phyloP scores from a whole-genome alignment of 129 eudicot species.

The Flaveria trinervia region DNA sequence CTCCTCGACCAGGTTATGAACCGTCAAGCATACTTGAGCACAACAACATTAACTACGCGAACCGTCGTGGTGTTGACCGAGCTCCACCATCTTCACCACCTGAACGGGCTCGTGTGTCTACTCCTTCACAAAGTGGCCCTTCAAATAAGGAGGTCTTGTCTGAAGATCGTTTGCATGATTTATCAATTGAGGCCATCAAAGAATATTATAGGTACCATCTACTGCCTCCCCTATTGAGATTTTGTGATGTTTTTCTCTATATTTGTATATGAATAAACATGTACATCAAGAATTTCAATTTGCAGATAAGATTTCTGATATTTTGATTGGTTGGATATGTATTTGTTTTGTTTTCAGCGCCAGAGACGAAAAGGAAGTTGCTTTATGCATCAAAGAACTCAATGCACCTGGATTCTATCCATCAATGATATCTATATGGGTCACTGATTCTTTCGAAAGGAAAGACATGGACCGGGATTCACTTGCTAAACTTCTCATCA shows the following conservation, averaged over 20 bases:
- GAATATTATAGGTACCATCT: constrained; percentile 77
- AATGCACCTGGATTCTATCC: constrained; percentile 81
- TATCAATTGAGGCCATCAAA: constrained; percentile 71
- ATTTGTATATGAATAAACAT: no score
- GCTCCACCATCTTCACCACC: constrained; percentile 52
- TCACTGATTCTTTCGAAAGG: constrained; percentile 91
- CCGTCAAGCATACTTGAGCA: constrained; percentile 47
- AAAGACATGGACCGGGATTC: constrained; percentile 76
- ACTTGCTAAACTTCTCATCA: constrained; percentile 66
- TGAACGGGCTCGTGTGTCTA: constrained; percentile 32
- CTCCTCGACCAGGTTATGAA: constrained; percentile 45
- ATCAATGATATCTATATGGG: constrained; percentile 80
- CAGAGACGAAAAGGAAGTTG: constrained; percentile 90
- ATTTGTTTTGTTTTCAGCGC: constrained; percentile 49
- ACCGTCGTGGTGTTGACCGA: constrained; percentile 48
- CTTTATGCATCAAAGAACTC: constrained; percentile 76
- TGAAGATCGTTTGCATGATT: constrained; percentile 68
- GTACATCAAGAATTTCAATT: neutral
- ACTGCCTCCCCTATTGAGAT: neutral
- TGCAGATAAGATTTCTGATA: neutral
- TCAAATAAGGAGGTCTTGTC: constrained; percentile 51
- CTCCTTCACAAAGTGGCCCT: constrained; percentile 42
- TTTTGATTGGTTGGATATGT: neutral
- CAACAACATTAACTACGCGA: constrained; percentile 24
- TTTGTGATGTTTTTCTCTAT: neutral